These are phyloP conservation scores for Phialophora tarda DNA, from an alignment of 2,329 filamentous ascomycete species.

Conservation along the genomic window DNA sequence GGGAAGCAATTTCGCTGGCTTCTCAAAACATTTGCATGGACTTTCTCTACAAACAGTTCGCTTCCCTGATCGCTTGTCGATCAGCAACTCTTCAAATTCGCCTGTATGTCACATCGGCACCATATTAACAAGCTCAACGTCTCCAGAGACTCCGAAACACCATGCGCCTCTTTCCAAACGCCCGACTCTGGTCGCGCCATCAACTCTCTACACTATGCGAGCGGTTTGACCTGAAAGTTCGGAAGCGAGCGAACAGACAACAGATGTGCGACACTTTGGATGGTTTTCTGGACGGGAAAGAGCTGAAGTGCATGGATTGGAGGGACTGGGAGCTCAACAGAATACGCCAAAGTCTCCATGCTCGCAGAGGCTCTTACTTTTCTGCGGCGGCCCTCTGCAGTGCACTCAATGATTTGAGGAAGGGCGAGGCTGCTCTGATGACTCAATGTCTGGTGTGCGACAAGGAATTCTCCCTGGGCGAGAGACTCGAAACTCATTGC, in stretches of 20 bases:
- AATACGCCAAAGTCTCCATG: not conserved
- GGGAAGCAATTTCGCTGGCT: too few relatives aligned
- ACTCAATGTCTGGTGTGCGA: conserved; percentile 1
- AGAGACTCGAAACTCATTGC: conserved; percentile 3
- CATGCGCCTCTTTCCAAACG: not conserved
- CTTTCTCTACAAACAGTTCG: too few relatives aligned
- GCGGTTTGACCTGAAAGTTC: not conserved
- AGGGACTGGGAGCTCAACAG: not conserved
- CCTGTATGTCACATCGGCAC: not conserved
- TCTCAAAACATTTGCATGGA: too few relatives aligned
- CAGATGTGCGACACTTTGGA: not conserved
- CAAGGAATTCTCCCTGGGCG: not conserved
- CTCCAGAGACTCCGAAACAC: not conserved
- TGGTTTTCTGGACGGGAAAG: not conserved
- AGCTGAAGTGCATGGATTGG: not conserved
- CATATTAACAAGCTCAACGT: not conserved
- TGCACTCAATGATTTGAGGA: not conserved
- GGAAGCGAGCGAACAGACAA: not conserved
- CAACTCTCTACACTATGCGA: not conserved
- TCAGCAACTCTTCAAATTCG: too few relatives aligned
- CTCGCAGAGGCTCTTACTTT: not conserved
- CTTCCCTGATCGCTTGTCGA: too few relatives aligned
- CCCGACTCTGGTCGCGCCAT: not conserved
- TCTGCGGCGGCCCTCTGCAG: not conserved
- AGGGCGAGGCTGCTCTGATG: not conserved